phyloP scores from a whole-genome alignment of 345 rosid species.

The Kernera saxatilis region DNA sequence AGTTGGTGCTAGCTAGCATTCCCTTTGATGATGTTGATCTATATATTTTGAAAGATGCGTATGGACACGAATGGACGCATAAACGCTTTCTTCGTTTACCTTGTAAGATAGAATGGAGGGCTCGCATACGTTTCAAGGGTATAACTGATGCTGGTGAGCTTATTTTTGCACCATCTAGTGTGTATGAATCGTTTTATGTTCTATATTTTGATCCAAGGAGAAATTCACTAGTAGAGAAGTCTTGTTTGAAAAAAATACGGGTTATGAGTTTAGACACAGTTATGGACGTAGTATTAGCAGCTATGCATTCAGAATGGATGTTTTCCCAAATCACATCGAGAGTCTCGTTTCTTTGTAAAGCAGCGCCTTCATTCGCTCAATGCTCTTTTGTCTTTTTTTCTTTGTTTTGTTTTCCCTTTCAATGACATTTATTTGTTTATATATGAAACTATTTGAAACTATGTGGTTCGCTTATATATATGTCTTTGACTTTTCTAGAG shows the following conservation, averaged over 20 bases:
- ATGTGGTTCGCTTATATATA: too few relatives aligned
- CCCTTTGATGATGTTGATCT: neutral
- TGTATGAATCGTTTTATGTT: neutral
- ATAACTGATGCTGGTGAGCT: constrained; percentile 5
- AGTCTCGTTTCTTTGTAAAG: neutral
- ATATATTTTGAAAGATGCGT: neutral
- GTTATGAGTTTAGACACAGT: neutral
- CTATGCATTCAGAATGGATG: too few relatives aligned
- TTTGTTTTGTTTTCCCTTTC: neutral
- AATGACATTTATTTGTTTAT: too few relatives aligned
- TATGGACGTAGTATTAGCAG: too few relatives aligned
- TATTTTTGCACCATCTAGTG: neutral
- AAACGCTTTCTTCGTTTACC: neutral
- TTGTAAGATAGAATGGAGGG: neutral
- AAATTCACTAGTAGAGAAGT: neutral
- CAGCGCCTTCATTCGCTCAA: neutral
- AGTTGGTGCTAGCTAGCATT: neutral
- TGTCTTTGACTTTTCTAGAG: too few relatives aligned
- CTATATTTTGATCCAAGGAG: neutral
- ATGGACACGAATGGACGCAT: neutral
- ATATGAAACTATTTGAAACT: too few relatives aligned
- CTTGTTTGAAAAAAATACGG: neutral
- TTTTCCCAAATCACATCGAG: neutral
- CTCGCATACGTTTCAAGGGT: neutral
- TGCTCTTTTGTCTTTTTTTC: neutral